Evolutionary conservation across 2,329 filamentous ascomycete species (phyloP).

Genomic region (Zalaria obscura): DNA sequence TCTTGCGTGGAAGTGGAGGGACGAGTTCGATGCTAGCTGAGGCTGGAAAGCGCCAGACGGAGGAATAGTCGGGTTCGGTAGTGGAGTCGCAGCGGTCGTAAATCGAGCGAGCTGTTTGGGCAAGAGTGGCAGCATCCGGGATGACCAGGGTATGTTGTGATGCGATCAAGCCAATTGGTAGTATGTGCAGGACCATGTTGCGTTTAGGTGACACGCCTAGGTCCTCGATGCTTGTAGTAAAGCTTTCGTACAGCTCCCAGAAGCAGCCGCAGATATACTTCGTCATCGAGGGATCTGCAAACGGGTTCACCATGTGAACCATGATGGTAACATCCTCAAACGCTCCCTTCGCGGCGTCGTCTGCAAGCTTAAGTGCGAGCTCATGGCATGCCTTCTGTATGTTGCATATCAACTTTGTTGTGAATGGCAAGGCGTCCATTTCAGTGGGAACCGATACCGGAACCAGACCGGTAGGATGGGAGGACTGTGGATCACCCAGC

Average conservation of each 20-base stretch:
- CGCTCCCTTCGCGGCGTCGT: not conserved
- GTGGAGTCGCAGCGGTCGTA: constrained; percentile 56
- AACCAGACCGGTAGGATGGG: constrained; percentile 1
- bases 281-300: constrained; percentile 41
- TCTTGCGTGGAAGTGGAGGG: constrained; percentile 50
- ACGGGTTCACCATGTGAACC: constrained; percentile 62
- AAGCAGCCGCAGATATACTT: constrained; percentile 63
- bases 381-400: constrained; percentile 3
- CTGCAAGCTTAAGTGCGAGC: constrained; percentile 1
- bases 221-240: constrained; percentile 16
- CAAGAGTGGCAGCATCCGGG: constrained; percentile 45
- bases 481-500: constrained; percentile 20
- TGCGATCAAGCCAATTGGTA: constrained; percentile 55
- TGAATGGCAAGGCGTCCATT: constrained; percentile 1
- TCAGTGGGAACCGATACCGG: constrained; percentile 24
- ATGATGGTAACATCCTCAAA: constrained; percentile 46
- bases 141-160: constrained; percentile 48
- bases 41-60: constrained; percentile 34
- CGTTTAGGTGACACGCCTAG: constrained; percentile 7
- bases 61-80: constrained; percentile 12
- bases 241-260: constrained; percentile 48
- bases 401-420: not conserved
- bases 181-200: constrained; percentile 64
- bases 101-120: constrained; percentile 54
- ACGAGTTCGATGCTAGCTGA: constrained; percentile 62